These are phyloP conservation scores for Phytophthora kernoviae DNA, from an alignment of 352 stramenopile genomes.

Conservation along the genomic window DNA sequence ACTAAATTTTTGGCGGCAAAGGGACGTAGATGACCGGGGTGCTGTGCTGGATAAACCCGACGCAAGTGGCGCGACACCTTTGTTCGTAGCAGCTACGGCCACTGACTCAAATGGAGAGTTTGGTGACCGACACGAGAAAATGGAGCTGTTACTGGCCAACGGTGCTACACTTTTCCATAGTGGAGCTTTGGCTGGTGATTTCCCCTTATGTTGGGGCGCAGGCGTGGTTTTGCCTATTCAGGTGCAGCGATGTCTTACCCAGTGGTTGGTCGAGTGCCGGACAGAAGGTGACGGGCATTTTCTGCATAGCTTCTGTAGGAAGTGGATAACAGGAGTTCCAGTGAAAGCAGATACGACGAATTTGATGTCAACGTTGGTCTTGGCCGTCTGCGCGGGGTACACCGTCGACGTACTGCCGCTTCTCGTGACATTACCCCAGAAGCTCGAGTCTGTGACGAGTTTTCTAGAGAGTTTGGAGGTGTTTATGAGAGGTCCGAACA, in stretches of 20 bases:
- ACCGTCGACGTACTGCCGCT: slow-evolving; percentile 10
- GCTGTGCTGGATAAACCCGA: slow-evolving; percentile 3
- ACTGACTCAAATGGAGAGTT: slow-evolving; percentile 4
- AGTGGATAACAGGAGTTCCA: slow-evolving; percentile 12
- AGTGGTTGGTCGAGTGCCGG: slow-evolving; percentile 13
- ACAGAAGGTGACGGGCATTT: slow-evolving; percentile 5
- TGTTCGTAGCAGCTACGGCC: slow-evolving; percentile 8
- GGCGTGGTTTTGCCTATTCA: slow-evolving; percentile 6
- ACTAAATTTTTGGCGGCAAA: slow-evolving; percentile 1
- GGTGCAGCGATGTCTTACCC: slow-evolving; percentile 3
- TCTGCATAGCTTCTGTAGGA: slow-evolving; percentile 7
- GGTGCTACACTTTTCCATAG: slow-evolving; percentile 5
- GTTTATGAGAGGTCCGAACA: slow-evolving; percentile 9
- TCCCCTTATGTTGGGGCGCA: not conserved
- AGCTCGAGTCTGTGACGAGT: not conserved
- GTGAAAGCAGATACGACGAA: not conserved
- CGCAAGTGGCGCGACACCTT: not conserved
- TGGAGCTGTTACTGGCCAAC: slow-evolving; percentile 9
- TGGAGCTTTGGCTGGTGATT: slow-evolving; percentile 3
- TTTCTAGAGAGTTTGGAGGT: slow-evolving; percentile 8
- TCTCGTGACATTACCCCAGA: slow-evolving; percentile 17
- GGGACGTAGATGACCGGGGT: not conserved
- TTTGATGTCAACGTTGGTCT: slow-evolving; percentile 1
- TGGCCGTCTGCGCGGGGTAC: slow-evolving; percentile 10
- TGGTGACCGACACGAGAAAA: slow-evolving; percentile 13